Percentiles rank a stretch among this genome's conserved stretches.
Evolutionary conservation across 108 stramenopile genomes (phyloP).

Genomic region (Nitzschia palea): DNA sequence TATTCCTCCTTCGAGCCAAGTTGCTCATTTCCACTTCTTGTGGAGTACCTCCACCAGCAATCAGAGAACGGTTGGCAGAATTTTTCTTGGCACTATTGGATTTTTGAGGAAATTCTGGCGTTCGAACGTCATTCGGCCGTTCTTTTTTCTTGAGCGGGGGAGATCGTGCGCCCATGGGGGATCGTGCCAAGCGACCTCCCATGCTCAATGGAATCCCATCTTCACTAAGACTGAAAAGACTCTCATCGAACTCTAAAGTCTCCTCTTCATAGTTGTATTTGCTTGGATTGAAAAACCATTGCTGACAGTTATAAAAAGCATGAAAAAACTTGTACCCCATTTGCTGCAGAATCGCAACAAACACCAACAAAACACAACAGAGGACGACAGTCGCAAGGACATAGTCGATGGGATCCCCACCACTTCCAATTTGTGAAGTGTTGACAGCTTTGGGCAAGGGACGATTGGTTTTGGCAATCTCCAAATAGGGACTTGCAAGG

Average conservation of each 20-base stretch:
- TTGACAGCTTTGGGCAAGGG: constrained; percentile 23
- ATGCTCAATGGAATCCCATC: constrained; percentile 51
- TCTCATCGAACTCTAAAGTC: not conserved
- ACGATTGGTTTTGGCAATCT: constrained; percentile 33
- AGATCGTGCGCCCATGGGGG: not conserved
- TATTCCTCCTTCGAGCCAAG: not conserved
- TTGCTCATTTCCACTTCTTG: constrained; percentile 8
- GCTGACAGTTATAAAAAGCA: constrained; percentile 36
- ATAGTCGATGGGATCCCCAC: constrained; percentile 51
- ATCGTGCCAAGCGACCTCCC: constrained; percentile 34
- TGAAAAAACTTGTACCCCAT: constrained; percentile 31
- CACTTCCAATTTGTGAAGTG: constrained; percentile 9
- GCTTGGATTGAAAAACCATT: constrained; percentile 53
- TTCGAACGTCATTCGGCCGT: not conserved
- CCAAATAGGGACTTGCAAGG: constrained; percentile 67
- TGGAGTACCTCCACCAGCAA: not conserved
- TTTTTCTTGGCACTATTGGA: not conserved
- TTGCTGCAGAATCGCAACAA: constrained; percentile 43
- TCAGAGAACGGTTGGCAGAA: not conserved
- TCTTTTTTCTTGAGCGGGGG: not conserved
- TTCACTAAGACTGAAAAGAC: constrained; percentile 26
- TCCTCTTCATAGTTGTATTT: constrained; percentile 31
- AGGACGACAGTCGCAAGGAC: constrained; percentile 39
- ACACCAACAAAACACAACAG: constrained; percentile 19
- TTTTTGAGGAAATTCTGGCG: not conserved